phyloP scores from a whole-genome alignment of 2,329 filamentous ascomycete genomes.

The Aspergillus ochraceus region DNA sequence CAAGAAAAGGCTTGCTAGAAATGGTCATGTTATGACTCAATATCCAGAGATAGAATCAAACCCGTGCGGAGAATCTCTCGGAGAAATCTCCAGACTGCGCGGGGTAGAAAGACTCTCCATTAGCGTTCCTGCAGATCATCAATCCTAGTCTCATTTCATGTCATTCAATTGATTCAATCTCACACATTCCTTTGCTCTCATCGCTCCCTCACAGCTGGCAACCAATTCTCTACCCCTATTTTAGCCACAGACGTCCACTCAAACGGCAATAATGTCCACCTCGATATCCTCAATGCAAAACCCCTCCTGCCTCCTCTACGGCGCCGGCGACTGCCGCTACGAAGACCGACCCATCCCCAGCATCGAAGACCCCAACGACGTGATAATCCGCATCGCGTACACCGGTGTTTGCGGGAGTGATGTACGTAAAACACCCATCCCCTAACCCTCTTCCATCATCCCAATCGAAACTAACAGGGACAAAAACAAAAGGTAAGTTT shows the following conservation, averaged over 20 bases:
- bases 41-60: too few species aligned
- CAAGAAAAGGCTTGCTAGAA: too few species aligned
- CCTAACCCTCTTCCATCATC: too few species aligned
- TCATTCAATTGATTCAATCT: too few species aligned
- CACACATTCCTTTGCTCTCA: background rate
- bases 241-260: background rate
- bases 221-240: background rate
- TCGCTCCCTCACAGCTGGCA: background rate
- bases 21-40: background rate
- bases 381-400: conserved; percentile 47
- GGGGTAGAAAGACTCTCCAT: background rate
- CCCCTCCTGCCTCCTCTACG: conserved; percentile 45
- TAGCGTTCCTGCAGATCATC: too few species aligned
- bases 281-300: conserved; percentile 23
- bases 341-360: conserved; percentile 41
- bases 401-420: conserved; percentile 48
- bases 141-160: background rate
- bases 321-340: conserved; percentile 36
- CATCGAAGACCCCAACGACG: conserved; percentile 38
- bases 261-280: background rate
- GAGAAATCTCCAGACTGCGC: background rate
- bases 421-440: conserved; percentile 14
- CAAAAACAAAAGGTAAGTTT: conserved; percentile 34
- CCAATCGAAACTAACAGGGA: background rate
- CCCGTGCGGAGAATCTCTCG: background rate